Evolutionary conservation across 768 basidiomycete species (phyloP), one percentile per base, ranked within the genome.

Genomic region (Multifurca ochricompacta): DNA sequence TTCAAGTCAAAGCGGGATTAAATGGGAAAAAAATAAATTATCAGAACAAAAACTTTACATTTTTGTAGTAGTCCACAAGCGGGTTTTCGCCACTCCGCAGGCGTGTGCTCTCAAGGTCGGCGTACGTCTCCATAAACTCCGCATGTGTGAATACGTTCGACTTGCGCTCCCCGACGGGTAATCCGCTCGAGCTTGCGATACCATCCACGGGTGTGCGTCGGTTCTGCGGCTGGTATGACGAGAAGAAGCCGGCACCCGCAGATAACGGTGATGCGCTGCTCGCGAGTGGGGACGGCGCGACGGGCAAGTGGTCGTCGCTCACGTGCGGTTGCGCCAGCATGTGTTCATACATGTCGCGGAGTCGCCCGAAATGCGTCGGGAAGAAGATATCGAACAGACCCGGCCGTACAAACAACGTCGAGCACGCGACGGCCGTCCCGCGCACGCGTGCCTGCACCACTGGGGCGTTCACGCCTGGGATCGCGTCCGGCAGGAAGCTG

Each of bases 341-440:
- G 60, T 82, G 75, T 64, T 93, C 88, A 69, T 97, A 97, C 81
- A 94, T 89, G 66, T 95, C 91, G 43, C 88, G 75, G 50, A 98
- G 75, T 19, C 76, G 77, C 48, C 79, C 80, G 60, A 97, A 97
- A 66, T 90, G 74, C 11, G 95, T 98, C 9, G 96, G 96, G 73
- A 99, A 99, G 74, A 99, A 91, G 57, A 98, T 98, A 68, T 99
- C 96, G 68, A 99, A 99, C 72, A 84, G 94, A 7, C 96, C 96
- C 64, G 88, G 95, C 63, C 83, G 84, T 54, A 99, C 96, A 62
- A 95, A 81, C 53, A 96, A 77, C 13, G 90, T 97, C 59, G 83
- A 76, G 64, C 91, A 93, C 4, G 96, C 88, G 2, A 98, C 85
- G 64, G 89, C 93, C 43, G 79, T 78, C 56, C 86, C 87, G 41